phyloP scores from a whole-genome alignment of 2,329 filamentous ascomycete genomes.

The Blastomyces emzantsi region DNA sequence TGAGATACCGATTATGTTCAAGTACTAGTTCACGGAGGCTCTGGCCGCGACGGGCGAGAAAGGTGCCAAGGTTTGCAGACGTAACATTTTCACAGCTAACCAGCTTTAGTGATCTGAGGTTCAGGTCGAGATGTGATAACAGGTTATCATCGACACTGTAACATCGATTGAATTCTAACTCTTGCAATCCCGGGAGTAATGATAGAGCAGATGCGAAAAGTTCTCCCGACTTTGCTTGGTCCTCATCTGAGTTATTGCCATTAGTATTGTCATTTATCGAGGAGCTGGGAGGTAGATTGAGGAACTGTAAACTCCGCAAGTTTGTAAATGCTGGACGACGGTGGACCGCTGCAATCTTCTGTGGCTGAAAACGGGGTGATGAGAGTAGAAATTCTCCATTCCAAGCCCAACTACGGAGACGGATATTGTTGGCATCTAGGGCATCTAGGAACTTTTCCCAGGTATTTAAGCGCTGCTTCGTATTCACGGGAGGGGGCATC shows the following conservation, averaged over 20 bases:
- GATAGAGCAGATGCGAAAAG: slow-evolving; percentile 42
- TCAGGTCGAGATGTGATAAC: slow-evolving; percentile 58
- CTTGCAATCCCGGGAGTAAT: slow-evolving; percentile 54
- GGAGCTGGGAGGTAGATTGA: slow-evolving; percentile 24
- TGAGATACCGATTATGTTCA: slow-evolving; percentile 70
- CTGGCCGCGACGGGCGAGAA: slow-evolving; percentile 57
- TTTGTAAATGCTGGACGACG: slow-evolving; percentile 45
- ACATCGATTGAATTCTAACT: slow-evolving; percentile 66
- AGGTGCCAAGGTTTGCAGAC: slow-evolving; percentile 56
- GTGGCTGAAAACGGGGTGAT: slow-evolving; percentile 31
- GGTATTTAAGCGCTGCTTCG: not conserved
- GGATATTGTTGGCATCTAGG: slow-evolving; percentile 44
- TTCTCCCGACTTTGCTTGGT: slow-evolving; percentile 7
- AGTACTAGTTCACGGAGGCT: slow-evolving; percentile 60
- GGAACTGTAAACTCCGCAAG: slow-evolving; percentile 29
- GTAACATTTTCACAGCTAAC: slow-evolving; percentile 70
- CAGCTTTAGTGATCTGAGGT: slow-evolving; percentile 59
- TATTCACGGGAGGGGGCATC: not conserved
- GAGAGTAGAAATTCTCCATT: slow-evolving; percentile 41
- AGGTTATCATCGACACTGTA: slow-evolving; percentile 60
- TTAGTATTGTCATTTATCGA: not conserved
- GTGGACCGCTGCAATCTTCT: slow-evolving; percentile 48
- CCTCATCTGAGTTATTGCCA: slow-evolving; percentile 14
- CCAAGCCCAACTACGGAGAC: slow-evolving; percentile 48
- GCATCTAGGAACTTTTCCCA: slow-evolving; percentile 49